Evolutionary conservation across 2,329 filamentous ascomycete genomes (phyloP).

Genomic region (Talaromyces sp.): DNA sequence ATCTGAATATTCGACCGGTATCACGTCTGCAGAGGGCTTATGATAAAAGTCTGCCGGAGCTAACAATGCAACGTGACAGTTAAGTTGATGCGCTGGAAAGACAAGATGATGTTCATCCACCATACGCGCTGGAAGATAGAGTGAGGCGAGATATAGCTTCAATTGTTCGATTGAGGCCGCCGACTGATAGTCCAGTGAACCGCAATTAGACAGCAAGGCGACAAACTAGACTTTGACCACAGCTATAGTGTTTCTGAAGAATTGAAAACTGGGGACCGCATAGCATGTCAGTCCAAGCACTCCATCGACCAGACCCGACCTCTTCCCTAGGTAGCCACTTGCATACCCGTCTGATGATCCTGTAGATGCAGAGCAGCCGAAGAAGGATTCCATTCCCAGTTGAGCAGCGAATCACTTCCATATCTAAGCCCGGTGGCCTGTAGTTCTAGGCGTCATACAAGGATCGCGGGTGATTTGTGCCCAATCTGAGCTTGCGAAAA

Average conservation of each 20-base stretch:
- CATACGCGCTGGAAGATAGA: neutral
- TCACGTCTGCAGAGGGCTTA: neutral
- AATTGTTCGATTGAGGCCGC: neutral
- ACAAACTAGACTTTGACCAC: neutral
- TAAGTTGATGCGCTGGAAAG: constrained; percentile 1
- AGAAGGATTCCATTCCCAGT: neutral
- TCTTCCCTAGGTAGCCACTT: neutral
- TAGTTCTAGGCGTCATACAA: neutral
- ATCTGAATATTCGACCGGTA: constrained; percentile 7
- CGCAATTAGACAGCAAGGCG: neutral
- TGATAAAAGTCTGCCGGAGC: neutral
- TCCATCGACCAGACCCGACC: neutral
- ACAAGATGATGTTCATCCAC: neutral
- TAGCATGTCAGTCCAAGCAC: neutral
- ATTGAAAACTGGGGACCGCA: neutral
- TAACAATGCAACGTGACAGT: neutral
- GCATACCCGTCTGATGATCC: neutral
- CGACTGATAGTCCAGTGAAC: neutral
- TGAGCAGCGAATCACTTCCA: neutral
- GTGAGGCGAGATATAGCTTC: constrained; percentile 1
- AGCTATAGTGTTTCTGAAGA: neutral
- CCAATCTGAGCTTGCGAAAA: neutral
- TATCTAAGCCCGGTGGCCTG: neutral
- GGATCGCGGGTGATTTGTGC: constrained; percentile 3
- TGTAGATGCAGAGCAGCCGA: neutral